A percentile compares a stretch with the other conserved stretches of the same genome.
Evolutionary conservation across 352 stramenopile genomes (phyloP).

Genomic region (Globisporangium okanoganense): DNA sequence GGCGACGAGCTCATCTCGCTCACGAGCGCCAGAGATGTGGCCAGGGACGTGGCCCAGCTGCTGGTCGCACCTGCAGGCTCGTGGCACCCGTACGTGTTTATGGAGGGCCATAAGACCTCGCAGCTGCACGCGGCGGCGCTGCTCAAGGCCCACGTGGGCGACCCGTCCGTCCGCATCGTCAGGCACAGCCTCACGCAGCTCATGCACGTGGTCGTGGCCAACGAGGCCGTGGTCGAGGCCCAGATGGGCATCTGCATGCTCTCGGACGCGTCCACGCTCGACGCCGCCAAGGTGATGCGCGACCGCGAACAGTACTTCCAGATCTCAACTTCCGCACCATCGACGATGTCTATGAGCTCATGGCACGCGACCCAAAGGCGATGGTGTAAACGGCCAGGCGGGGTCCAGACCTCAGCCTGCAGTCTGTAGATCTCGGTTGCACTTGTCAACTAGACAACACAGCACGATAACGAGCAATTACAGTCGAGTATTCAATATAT

Average conservation of each 20-base stretch:
- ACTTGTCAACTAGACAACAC: no score
- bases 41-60: slow-evolving; percentile 18
- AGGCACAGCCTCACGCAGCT: slow-evolving; percentile 5
- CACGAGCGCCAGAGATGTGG: slow-evolving; percentile 24
- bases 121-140: slow-evolving; percentile 26
- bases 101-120: slow-evolving; percentile 32
- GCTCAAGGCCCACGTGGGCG: slow-evolving; percentile 10
- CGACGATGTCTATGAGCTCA: slow-evolving; percentile 19
- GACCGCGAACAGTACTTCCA: slow-evolving; percentile 28
- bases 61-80: slow-evolving; percentile 13
- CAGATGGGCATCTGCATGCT: slow-evolving; percentile 24
- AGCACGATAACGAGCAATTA: no score
- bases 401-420: no score
- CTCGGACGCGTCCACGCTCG: slow-evolving; percentile 11
- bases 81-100: slow-evolving; percentile 27
- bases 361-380: slow-evolving; percentile 17
- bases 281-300: slow-evolving; percentile 25
- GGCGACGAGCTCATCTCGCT: slow-evolving; percentile 24
- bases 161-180: slow-evolving; percentile 22
- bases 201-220: not conserved
- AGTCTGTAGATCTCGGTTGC: no score
- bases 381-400: not conserved
- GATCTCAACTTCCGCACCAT: slow-evolving; percentile 22
- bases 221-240: slow-evolving; percentile 7
- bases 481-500: not conserved